Base-by-base conservation (phyloP, 148 eudicot genomes). In the Rheum nobile region DNA sequence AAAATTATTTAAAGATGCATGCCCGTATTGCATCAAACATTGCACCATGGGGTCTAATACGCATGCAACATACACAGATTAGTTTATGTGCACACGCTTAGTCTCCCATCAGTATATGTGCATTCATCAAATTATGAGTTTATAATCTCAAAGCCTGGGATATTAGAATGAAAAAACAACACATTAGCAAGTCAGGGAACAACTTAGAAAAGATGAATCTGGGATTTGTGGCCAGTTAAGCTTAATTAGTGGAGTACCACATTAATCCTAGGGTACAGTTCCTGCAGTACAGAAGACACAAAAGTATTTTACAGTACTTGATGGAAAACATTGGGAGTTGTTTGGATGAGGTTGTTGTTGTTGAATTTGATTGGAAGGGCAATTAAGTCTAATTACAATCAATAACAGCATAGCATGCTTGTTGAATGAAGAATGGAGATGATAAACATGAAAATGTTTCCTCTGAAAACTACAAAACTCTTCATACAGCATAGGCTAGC, bases 371-470 rank as follows among this genome's bases (percentile, higher is more conserved):
- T 50, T 50, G 57, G 57, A 50, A 50, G 57, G 3, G 28, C 10
- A 67, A n/a, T n/a, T n/a, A n/a, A 50, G 22, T 31, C 52, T 50
- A 26, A 12, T 68, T 42, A 71, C 57, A 50, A 46, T 21, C 59
- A 77, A 72, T 37, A 72, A 75, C 59, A 79, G 81, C 84, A 83
- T 83, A 47, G 85, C 84, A 75, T 79, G 52, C 52, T 8, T 71
- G 75, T 69, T 59, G 41, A 74, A 74, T 79, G 83, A 77, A 71
- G 77, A 71, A 77, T 82, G 83, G 35, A 76, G 72, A 76, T 54
- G 72, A 76, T 72, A 75, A 78, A 65, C 83, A 54, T 21, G 52
- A 39, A 72, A 77, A 81, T 88, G 91, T 85, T 85, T 84, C 88
- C 87, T 82, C 71, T 22, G 76, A 61, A 75, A 77, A 72, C 78